Evolutionary conservation across 2,329 filamentous ascomycete species (phyloP), one percentile per base, ranked within the genome.

Genomic region (Colletotrichum echinochloae): DNA sequence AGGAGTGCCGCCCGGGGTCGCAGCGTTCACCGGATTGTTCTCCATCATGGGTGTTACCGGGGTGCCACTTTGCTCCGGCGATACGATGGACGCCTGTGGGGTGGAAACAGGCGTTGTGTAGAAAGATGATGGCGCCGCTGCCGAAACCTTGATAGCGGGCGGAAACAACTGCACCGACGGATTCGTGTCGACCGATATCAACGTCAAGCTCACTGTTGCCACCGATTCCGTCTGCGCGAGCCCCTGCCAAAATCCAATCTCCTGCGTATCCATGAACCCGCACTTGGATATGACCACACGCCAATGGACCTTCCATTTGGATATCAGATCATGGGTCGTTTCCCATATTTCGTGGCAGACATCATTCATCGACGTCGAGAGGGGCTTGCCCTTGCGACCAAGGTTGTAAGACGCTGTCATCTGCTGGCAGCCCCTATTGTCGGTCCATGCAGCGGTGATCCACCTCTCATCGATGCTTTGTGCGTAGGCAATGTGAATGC

Each of bases 361-460:
- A 28, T 92, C 89, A 18, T 83, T 83, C 72, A 94, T 88, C 1
- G 82, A 77, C 18, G 83, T 86, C 9, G 86, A 82, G 3, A 87
- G 77, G 1, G 83, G 78, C 65, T 86, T 83, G 74, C 87, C 83
- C 80, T 89, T 86, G 71, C 90, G 84, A 20, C 89, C 84, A 54
- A 95, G 82, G 75, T 91, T 93, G 79, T 94, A 95, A 0, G 92
- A 91, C 0, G 90, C 88, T 20, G 88, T 92, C 74, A 90, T 89
- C 78, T 95, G 92, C 71, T 92, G 89, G 70, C 88, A 89, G 2
- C 94, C 94, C 33, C 88, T 88, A 74, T 90, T 93, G 77, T 97
- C 93, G 1, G 91, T 93, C 94, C 94, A 97, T 0, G 92, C 91
- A 7, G 90, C 92, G 16, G 91, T 91, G 46, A 96, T 82, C 94